phyloP scores from a whole-genome alignment of 2,329 filamentous ascomycete species.

The Ilyonectria destructans region DNA sequence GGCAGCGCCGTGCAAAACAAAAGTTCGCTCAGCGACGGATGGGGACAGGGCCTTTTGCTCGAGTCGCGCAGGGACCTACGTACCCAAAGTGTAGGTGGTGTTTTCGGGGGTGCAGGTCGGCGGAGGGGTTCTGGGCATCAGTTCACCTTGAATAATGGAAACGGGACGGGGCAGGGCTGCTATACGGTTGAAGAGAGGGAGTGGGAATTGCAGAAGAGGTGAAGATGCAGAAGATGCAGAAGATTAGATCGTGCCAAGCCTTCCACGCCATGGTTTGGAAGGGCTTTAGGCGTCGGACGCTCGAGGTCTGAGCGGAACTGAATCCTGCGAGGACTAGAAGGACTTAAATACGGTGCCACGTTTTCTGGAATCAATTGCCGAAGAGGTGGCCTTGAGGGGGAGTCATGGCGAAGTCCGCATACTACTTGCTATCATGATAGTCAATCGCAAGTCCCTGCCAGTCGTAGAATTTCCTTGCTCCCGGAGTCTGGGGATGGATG shows the following conservation, averaged over 20 bases:
- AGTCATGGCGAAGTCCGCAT: not conserved
- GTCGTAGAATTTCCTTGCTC: not conserved
- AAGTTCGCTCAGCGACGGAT: conserved; percentile 29
- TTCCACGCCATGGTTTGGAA: not conserved
- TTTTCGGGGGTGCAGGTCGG: not conserved
- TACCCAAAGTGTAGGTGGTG: not conserved
- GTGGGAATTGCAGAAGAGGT: not conserved
- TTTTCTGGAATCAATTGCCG: not conserved
- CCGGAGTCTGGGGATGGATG: not conserved
- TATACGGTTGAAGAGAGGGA: not conserved
- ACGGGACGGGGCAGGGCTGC: not conserved
- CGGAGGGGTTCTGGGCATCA: not conserved
- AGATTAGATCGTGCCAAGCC: conserved; percentile 1
- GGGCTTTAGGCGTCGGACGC: not conserved
- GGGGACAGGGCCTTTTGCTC: conserved; percentile 35
- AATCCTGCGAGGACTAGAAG: not conserved
- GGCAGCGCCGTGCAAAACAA: conserved; percentile 28
- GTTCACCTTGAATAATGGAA: conserved; percentile 1
- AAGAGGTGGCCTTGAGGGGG: not conserved
- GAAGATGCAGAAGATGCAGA: not conserved
- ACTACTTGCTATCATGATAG: not conserved
- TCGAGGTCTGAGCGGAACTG: not conserved
- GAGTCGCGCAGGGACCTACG: conserved; percentile 29
- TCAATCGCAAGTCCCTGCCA: not conserved
- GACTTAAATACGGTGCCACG: not conserved